Evolutionary conservation across 2,329 filamentous ascomycete genomes (phyloP).

Genomic region (Dactylellina leptospora): DNA sequence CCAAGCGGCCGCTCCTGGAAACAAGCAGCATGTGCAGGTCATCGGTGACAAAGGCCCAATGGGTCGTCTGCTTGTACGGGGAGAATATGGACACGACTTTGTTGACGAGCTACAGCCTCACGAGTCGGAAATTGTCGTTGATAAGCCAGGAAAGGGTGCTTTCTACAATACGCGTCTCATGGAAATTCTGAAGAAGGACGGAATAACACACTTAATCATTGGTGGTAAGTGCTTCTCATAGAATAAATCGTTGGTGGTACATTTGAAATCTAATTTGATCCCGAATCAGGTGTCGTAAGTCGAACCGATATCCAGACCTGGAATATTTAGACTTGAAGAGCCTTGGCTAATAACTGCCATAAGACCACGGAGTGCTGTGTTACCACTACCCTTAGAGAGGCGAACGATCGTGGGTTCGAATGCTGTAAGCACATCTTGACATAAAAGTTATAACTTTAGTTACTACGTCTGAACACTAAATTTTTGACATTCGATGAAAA

Average conservation of each 20-base stretch:
- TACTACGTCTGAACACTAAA: no score
- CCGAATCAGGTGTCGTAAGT: constrained; percentile 47
- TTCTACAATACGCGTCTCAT: constrained; percentile 69
- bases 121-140: constrained; percentile 66
- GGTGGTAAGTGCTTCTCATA: constrained; percentile 20
- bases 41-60: constrained; percentile 67
- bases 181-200: constrained; percentile 66
- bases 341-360: constrained; percentile 16
- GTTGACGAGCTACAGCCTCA: constrained; percentile 66
- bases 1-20: constrained; percentile 64
- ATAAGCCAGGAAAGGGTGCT: constrained; percentile 69
- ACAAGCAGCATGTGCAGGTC: constrained; percentile 62
- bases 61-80: constrained; percentile 66
- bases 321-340: background rate
- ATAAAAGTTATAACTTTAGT: no score
- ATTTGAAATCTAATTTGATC: background rate
- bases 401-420: constrained; percentile 70
- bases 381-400: constrained; percentile 67
- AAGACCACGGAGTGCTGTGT: constrained; percentile 64
- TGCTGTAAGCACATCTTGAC: constrained; percentile 63
- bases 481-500: no score
- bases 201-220: constrained; percentile 69
- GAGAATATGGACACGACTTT: constrained; percentile 68
- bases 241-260: constrained; percentile 58
- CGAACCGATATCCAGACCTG: no score